Evolutionary conservation across 2,329 filamentous ascomycete genomes (phyloP).

Genomic region (Aureobasidium leucospermi): DNA sequence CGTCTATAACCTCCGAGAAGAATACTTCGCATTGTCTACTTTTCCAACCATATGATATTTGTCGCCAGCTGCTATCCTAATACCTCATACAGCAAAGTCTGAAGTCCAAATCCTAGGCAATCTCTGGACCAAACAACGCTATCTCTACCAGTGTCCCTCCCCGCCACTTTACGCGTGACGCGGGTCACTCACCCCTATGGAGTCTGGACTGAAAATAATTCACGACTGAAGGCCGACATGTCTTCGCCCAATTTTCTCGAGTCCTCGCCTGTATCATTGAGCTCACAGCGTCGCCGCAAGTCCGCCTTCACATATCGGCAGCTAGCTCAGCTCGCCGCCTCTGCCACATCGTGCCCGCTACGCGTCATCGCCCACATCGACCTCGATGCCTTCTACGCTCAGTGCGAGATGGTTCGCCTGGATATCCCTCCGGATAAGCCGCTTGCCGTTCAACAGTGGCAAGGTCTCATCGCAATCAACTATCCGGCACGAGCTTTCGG

Average conservation of each 20-base stretch:
- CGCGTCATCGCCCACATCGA: constrained; percentile 88
- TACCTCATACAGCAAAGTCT: not conserved
- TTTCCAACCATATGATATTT: not conserved
- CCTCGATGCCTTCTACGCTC: constrained; percentile 90
- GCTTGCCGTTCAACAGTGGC: constrained; percentile 91
- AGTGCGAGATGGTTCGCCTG: constrained; percentile 89
- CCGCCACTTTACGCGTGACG: constrained; percentile 16
- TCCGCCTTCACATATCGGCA: constrained; percentile 84
- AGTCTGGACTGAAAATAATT: not conserved
- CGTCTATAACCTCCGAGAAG: not conserved
- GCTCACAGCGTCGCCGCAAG: constrained; percentile 31
- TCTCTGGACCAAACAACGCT: too few relatives aligned
- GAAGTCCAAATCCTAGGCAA: not conserved
- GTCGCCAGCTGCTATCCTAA: not conserved
- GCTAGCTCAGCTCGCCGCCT: constrained; percentile 66
- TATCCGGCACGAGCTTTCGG: constrained; percentile 80
- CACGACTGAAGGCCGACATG: constrained; percentile 22
- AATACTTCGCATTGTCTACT: not conserved
- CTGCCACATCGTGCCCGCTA: constrained; percentile 65
- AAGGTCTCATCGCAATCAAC: constrained; percentile 91
- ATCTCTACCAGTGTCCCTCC: too few relatives aligned
- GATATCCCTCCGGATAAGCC: constrained; percentile 67
- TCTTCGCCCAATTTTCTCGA: constrained; percentile 42
- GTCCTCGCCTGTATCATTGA: constrained; percentile 39
- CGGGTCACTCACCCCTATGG: not conserved